Percentiles rank a stretch among this genome's conserved stretches.
These are phyloP conservation scores for Leccinum variabile DNA, from an alignment of 1,284 basidiomycete genomes.

Conservation along the genomic window DNA sequence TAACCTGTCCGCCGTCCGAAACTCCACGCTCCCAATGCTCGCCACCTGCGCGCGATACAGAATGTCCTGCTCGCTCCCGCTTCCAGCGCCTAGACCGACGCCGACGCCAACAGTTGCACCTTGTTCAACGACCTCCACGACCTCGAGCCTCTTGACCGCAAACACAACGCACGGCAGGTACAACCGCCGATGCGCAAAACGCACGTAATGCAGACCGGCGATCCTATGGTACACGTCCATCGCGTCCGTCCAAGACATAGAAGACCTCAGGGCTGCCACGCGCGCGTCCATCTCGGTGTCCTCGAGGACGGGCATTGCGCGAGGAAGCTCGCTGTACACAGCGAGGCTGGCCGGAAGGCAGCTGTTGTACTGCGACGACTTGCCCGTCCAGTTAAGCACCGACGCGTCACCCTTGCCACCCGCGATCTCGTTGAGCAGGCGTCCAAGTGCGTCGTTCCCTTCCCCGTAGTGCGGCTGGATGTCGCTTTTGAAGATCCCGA, in stretches of 20 bases:
- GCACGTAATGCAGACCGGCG: background rate
- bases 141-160: background rate
- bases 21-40: background rate
- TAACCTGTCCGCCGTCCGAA: background rate
- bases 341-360: conserved; percentile 12
- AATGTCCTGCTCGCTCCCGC: background rate
- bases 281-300: background rate
- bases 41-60: background rate
- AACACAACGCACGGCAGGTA: conserved; percentile 5
- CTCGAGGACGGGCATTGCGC: background rate
- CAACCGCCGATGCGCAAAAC: conserved; percentile 3
- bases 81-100: background rate
- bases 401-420: conserved; percentile 11
- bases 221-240: background rate
- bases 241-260: background rate
- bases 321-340: conserved; percentile 9
- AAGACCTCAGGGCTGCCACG: background rate
- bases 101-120: background rate
- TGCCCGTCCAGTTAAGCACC: conserved; percentile 20
- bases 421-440: conserved; percentile 17
- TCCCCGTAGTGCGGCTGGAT: conserved; percentile 20
- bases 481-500: conserved; percentile 21
- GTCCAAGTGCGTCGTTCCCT: conserved; percentile 14
- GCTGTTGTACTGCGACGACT: conserved; percentile 19
- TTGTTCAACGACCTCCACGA: background rate